These are phyloP conservation scores for Colletotrichum gloeosporioides DNA, from an alignment of 2,329 filamentous ascomycete genomes.

Conservation along the genomic window DNA sequence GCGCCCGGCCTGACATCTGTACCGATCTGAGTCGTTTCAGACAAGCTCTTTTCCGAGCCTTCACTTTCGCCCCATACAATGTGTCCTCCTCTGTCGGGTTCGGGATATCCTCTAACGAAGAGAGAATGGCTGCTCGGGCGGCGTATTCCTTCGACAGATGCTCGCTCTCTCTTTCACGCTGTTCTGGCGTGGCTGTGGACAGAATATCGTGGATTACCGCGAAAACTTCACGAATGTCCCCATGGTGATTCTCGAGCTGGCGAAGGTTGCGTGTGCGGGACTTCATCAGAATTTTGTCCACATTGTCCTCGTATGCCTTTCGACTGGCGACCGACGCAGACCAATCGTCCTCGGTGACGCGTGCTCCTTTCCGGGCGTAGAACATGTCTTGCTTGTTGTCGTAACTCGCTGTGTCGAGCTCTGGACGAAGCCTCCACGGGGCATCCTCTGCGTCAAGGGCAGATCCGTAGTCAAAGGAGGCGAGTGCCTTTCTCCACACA, in stretches of 20 bases:
- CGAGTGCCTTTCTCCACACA: background rate
- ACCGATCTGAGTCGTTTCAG: background rate
- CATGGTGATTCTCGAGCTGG: background rate
- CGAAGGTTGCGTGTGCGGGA: background rate
- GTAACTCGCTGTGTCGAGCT: background rate
- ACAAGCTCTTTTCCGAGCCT: background rate
- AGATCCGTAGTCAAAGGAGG: background rate
- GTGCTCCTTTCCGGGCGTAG: background rate
- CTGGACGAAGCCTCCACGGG: background rate
- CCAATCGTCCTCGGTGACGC: background rate
- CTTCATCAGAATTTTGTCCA: background rate
- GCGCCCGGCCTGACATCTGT: background rate
- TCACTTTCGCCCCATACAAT: background rate
- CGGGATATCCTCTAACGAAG: background rate
- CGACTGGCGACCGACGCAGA: background rate
- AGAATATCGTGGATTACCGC: background rate
- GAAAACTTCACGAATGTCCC: background rate
- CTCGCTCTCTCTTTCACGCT: background rate
- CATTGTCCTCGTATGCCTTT: background rate
- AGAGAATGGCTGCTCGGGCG: background rate
- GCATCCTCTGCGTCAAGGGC: background rate
- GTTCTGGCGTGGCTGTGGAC: background rate
- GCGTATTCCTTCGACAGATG: background rate
- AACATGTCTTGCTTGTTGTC: background rate
- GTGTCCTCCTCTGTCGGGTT: accelerated